Conservation (phyloP, 352 stramenopile genomes). For the Pythium sukuiense region DNA sequence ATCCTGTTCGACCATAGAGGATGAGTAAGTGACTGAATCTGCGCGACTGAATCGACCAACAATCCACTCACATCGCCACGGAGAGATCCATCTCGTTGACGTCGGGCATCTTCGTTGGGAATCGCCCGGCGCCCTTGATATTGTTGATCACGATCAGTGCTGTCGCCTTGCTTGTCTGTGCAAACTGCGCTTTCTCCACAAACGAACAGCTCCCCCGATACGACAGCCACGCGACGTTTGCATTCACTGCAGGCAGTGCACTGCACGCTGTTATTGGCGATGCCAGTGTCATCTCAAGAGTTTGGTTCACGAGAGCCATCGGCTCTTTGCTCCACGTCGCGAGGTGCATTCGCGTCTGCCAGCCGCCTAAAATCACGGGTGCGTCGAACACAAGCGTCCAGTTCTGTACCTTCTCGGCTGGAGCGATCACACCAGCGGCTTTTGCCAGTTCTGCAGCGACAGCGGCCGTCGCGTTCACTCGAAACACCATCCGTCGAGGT, state of each 20-base stretch:
- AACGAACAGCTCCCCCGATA: constrained; percentile 66
- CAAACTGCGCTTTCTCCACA: constrained; percentile 59
- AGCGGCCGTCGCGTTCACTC: constrained; percentile 18
- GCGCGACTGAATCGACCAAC: background rate
- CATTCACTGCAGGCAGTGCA: constrained; percentile 13
- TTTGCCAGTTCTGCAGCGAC: background rate
- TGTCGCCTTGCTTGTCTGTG: constrained; percentile 31
- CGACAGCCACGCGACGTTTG: constrained; percentile 34
- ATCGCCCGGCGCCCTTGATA: constrained; percentile 53
- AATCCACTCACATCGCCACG: constrained; percentile 52
- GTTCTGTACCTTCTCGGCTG: constrained; percentile 33
- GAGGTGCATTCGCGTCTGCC: constrained; percentile 54
- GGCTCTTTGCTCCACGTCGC: constrained; percentile 59
- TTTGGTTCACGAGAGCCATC: constrained; percentile 15
- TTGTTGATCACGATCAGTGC: constrained; percentile 70
- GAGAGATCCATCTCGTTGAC: constrained; percentile 39
- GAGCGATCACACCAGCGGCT: background rate
- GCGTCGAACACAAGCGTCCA: constrained; percentile 54
- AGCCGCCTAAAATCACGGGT: constrained; percentile 44
- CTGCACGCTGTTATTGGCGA: constrained; percentile 46
- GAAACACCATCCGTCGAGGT: constrained; percentile 57
- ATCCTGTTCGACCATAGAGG: constrained; percentile 37
- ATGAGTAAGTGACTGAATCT: background rate
- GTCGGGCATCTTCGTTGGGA: constrained; percentile 36
- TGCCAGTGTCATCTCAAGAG: constrained; percentile 33